Conservation (phyloP, 345 rosid species). For the Physaria fendleri region DNA sequence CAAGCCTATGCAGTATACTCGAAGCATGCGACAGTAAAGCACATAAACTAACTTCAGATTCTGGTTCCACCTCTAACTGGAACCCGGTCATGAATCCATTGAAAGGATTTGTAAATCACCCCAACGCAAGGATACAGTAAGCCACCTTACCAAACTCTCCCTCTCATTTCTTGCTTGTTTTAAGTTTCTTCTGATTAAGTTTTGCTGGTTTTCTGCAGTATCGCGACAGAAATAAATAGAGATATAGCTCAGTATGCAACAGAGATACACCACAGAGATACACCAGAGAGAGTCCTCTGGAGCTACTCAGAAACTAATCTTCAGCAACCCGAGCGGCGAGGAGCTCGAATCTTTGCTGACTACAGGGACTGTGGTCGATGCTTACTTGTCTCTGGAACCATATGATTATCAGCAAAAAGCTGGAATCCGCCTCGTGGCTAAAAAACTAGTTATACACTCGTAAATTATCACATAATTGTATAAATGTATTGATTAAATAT, state of each 20-base stretch:
- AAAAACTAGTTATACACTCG: conserved; percentile 38
- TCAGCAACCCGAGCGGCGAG: conserved; percentile 34
- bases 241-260: conserved; percentile 44
- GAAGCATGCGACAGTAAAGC: conserved; percentile 55
- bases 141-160: conserved; percentile 18
- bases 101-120: conserved; percentile 32
- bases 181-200: conserved; percentile 4
- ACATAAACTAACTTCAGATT: conserved; percentile 37
- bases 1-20: conserved; percentile 47
- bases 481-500: conserved; percentile 13
- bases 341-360: conserved; percentile 46
- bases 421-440: conserved; percentile 66
- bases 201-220: conserved; percentile 37
- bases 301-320: conserved; percentile 41
- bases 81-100: conserved; percentile 38
- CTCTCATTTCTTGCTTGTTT: not conserved
- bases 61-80: conserved; percentile 66
- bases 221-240: conserved; percentile 43
- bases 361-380: conserved; percentile 49
- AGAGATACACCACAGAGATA: conserved; percentile 62
- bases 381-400: conserved; percentile 56
- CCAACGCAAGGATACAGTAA: conserved; percentile 70
- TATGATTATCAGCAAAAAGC: conserved; percentile 70
- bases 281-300: conserved; percentile 58
- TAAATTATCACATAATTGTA: conserved; percentile 7